Evolutionary conservation across 2,329 filamentous ascomycete genomes (phyloP), one percentile per base, ranked within the genome.

Genomic region (Stachybotrys chartarum): DNA sequence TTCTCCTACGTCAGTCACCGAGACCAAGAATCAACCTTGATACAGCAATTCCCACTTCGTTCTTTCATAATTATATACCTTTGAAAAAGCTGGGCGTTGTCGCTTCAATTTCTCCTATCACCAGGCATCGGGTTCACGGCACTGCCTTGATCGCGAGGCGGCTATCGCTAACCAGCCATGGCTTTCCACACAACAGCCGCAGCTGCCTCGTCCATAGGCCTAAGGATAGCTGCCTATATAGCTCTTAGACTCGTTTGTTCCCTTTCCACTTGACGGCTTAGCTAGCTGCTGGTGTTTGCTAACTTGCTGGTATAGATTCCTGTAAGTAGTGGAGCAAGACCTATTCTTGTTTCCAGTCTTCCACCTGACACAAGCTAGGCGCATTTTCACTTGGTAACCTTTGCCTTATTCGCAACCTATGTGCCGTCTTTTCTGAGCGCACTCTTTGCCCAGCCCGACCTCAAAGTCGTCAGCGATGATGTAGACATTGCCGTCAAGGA

Each of bases 381-480:
- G 55, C 69, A 70, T 60, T 69, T 75, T 57, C 67, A 78, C 57
- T 84, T 84, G 32, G 62, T 82, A 44, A 74, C 84, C 4, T 83
- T 84, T 55, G 78, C 86, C 0, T 72, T 87, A 2, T 84, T 87
- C 57, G 84, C 81, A 30, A 70, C 90, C 56, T 90, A 90, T 61
- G 66, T 86, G 0, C 79, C 85, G 0, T 76, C 84, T 0, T 89
- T 87, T 69, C 68, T 88, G 52, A 72, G 76, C 12, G 82, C 78
- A 61, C 84, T 82, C 65, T 69, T 80, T 30, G 76, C 76, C 16
- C 80, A 82, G 55, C 75, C 83, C 7, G 74, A 79, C 56, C 80
- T 84, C 63, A 75, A 82, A 51, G 65, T 87, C 6, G 70, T 87
- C 30, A 80, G 83, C 57, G 83, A 87, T 60, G 74, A 86, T 59